These are phyloP conservation scores for sorghum (Sorghum bicolor) DNA, from an alignment of 176 grass and related monocot genomes.

Conservation along the genomic window Sorghum_bicolor_NCBIv3 NC_012876.2:17762501-17763000, in stretches of 20 bases:
- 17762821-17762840: slow-evolving; percentile 78
- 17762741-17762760: not conserved
- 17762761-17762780: slow-evolving; percentile 46
- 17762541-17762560: slow-evolving; percentile 70
- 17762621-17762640: slow-evolving; percentile 7
- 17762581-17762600: not conserved
- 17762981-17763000: not conserved
- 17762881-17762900: slow-evolving; percentile 7
- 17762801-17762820: slow-evolving; percentile 73
- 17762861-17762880: slow-evolving; percentile 59
- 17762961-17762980: not conserved
- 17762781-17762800: slow-evolving; percentile 48
- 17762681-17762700: not conserved
- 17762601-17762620: not conserved
- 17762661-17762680: slow-evolving; percentile 5
- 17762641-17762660: not conserved
- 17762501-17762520: slow-evolving; percentile 56
- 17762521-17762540: slow-evolving; percentile 53
- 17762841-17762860: slow-evolving; percentile 53
- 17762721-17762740: slow-evolving; percentile 20
- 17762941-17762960: not conserved
- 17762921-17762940: not conserved
- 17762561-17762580: not conserved
- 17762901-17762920: not conserved
- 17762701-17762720: not conserved